phyloP scores from a whole-genome alignment of 805 yeast genomes.

The Hyphopichia homilentoma region DNA sequence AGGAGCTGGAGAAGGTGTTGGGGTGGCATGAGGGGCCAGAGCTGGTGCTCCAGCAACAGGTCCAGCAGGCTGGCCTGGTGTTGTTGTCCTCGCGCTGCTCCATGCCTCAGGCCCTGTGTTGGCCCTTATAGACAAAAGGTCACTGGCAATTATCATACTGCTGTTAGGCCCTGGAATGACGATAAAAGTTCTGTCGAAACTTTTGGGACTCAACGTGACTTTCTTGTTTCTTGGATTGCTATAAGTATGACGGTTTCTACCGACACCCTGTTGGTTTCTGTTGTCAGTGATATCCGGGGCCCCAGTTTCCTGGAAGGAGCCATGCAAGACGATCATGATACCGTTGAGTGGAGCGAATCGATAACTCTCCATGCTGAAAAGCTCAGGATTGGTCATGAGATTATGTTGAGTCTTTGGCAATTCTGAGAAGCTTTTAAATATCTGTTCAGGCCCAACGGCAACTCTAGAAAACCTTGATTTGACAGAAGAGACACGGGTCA shows the following conservation, averaged over 20 bases:
- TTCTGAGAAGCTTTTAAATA: constrained; percentile 55
- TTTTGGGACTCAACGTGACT: constrained; percentile 50
- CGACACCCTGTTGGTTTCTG: constrained; percentile 7
- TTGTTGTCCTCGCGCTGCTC: constrained; percentile 20
- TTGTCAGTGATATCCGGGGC: constrained; percentile 43
- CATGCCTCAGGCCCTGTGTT: constrained; percentile 56
- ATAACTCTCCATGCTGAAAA: constrained; percentile 76
- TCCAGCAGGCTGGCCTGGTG: constrained; percentile 7
- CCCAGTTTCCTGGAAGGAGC: constrained; percentile 69
- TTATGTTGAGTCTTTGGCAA: constrained; percentile 81
- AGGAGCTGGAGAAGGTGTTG: constrained; percentile 11
- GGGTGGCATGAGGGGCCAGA: constrained; percentile 13
- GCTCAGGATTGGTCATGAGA: constrained; percentile 55
- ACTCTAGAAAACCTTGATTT: constrained; percentile 57
- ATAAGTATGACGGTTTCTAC: constrained; percentile 13
- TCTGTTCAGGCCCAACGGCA: constrained; percentile 65
- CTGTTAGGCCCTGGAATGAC: constrained; percentile 69
- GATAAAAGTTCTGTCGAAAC: constrained; percentile 85
- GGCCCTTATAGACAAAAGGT: constrained; percentile 66
- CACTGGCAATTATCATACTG: constrained; percentile 80
- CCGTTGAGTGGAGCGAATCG: constrained; percentile 71
- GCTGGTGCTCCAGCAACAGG: constrained; percentile 8
- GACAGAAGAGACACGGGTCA: constrained; percentile 55
- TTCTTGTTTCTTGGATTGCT: constrained; percentile 22
- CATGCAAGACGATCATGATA: constrained; percentile 76